These are phyloP conservation scores for Sugiyamaella paludigena DNA, from an alignment of 1,139 yeast species.

Conservation along the genomic window DNA sequence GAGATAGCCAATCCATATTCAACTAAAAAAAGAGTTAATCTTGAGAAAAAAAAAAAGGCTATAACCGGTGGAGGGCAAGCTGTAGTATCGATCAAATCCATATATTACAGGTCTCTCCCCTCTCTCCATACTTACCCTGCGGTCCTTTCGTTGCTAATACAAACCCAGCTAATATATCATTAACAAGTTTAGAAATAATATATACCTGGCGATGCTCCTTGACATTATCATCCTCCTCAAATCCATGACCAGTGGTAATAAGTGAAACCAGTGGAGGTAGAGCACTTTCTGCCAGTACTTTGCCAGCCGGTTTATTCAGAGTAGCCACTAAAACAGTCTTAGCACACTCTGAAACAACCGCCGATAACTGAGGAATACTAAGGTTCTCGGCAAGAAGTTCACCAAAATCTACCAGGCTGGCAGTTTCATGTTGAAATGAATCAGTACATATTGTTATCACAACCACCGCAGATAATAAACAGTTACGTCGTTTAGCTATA, in stretches of 20 bases:
- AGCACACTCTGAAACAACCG: slow-evolving; percentile 57
- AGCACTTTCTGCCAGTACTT: slow-evolving; percentile 36
- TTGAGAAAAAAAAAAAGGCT: neutral
- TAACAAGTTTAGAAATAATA: slow-evolving; percentile 40
- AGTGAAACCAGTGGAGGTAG: slow-evolving; percentile 42
- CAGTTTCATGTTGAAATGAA: slow-evolving; percentile 42
- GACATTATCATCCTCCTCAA: slow-evolving; percentile 20
- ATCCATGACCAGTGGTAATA: slow-evolving; percentile 26
- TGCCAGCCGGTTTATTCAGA: slow-evolving; percentile 32
- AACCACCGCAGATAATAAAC: slow-evolving; percentile 58
- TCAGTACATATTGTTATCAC: slow-evolving; percentile 55
- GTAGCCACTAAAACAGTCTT: slow-evolving; percentile 52
- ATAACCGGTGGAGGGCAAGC: neutral
- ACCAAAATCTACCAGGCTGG: slow-evolving; percentile 38
- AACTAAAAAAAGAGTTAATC: slow-evolving; percentile 8
- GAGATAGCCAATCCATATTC: slow-evolving; percentile 43
- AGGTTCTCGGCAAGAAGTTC: slow-evolving; percentile 43
- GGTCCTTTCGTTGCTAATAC: slow-evolving; percentile 41
- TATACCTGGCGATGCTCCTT: slow-evolving; percentile 16
- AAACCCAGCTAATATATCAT: slow-evolving; percentile 56
- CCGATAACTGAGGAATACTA: slow-evolving; percentile 38
- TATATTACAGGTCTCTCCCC: no score
- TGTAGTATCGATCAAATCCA: neutral
- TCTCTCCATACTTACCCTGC: slow-evolving; percentile 17
- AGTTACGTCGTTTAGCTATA: slow-evolving; percentile 39